phyloP scores from a whole-genome alignment of 805 yeast genomes.

The Wickerhamomyces silvicola region DNA sequence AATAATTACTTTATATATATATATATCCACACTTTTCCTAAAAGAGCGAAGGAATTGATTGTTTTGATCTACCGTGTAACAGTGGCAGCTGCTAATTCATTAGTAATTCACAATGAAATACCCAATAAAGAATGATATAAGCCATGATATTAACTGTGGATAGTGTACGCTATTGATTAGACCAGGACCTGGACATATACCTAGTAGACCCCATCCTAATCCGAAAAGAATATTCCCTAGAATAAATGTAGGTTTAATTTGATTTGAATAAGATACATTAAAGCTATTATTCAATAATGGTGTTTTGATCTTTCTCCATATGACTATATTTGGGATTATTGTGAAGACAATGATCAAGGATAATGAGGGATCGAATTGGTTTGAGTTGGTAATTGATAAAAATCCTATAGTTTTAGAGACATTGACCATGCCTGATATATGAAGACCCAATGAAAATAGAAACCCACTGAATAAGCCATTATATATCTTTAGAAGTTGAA shows the following conservation, averaged over 20 bases:
- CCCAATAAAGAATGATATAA: constrained; percentile 4
- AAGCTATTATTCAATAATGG: constrained; percentile 20
- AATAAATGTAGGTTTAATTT: constrained; percentile 26
- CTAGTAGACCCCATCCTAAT: constrained; percentile 46
- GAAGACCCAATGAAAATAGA: constrained; percentile 40
- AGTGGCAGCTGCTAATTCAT: too few relatives aligned
- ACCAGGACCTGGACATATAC: constrained; percentile 52
- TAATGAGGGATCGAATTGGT: constrained; percentile 42
- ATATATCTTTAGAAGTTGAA: constrained; percentile 1
- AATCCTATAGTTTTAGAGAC: constrained; percentile 41
- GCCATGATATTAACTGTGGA: constrained; percentile 5
- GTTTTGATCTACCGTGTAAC: too few relatives aligned
- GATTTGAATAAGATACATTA: constrained; percentile 20
- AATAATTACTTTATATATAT: too few relatives aligned
- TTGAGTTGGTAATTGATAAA: constrained; percentile 28
- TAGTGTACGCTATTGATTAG: constrained; percentile 21
- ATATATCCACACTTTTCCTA: too few relatives aligned
- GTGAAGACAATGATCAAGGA: constrained; percentile 36
- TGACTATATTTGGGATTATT: constrained; percentile 37
- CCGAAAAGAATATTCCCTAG: constrained; percentile 42
- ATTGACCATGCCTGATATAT: constrained; percentile 40
- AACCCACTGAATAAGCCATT: constrained; percentile 25
- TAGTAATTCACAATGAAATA: background rate
- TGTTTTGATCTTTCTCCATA: constrained; percentile 25
- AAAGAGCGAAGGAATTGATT: too few relatives aligned